Percentiles rank a stretch among this genome's conserved stretches.
phyloP scores from a whole-genome alignment of 306 rosid species.

The Arachis stenosperma region DNA sequence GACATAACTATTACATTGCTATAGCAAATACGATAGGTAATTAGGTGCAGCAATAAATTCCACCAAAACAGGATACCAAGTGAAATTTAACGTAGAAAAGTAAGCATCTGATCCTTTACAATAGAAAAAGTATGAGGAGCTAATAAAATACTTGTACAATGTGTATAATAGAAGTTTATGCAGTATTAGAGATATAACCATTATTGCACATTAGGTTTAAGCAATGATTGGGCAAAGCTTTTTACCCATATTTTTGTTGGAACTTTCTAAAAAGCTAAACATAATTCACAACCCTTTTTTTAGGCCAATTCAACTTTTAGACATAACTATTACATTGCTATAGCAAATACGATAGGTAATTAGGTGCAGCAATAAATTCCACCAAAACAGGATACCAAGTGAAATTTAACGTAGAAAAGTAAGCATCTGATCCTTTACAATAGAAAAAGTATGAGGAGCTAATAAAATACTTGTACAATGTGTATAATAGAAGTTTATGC shows the following conservation, averaged over 20 bases:
- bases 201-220: not conserved
- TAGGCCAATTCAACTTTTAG: not conserved
- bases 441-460: too few species aligned
- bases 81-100: not conserved
- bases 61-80: not conserved
- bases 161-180: too few species aligned
- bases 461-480: too few species aligned
- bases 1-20: not conserved
- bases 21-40: too few species aligned
- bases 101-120: not conserved
- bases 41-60: not conserved
- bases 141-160: too few species aligned
- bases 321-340: not conserved
- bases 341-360: too few species aligned
- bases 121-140: too few species aligned
- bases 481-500: too few species aligned
- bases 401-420: not conserved
- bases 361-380: not conserved
- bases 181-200: too few species aligned
- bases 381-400: not conserved
- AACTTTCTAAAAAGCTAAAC: not conserved
- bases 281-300: not conserved
- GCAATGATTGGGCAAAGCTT: too few species aligned
- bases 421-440: not conserved
- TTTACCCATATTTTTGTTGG: too few species aligned